Conservation (phyloP, 2,329 filamentous ascomycete genomes). For the Cladosporium sp. region DNA sequence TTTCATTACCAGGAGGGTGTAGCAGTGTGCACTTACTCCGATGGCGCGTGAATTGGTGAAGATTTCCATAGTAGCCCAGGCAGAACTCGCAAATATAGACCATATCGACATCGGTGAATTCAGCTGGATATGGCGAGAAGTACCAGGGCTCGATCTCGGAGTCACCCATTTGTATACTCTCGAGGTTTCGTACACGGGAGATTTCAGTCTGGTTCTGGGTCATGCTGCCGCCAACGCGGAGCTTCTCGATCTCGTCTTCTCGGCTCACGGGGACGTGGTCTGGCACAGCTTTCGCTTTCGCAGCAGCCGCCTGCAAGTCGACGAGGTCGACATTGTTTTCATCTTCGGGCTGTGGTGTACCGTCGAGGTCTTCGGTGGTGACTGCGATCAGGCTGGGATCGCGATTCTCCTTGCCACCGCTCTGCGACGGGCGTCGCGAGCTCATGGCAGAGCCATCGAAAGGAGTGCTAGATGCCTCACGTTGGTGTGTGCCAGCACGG, state of each 20-base stretch:
- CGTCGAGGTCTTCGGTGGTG: conserved; percentile 48
- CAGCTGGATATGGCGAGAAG: conserved; percentile 92
- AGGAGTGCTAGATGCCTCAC: conserved; percentile 38
- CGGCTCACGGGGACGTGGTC: conserved; percentile 62
- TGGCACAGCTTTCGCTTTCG: conserved; percentile 53
- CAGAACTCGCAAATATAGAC: conserved; percentile 99
- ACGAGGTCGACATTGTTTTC: conserved; percentile 55
- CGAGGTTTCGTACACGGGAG: conserved; percentile 90
- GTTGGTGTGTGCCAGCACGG: conserved; percentile 45
- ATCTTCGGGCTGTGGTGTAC: conserved; percentile 52
- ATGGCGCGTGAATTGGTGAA: conserved; percentile 80
- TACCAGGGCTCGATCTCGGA: conserved; percentile 97
- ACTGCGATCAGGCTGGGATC: conserved; percentile 48
- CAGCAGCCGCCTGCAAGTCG: conserved; percentile 54
- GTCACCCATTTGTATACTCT: conserved; percentile 89
- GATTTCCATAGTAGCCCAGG: conserved; percentile 82
- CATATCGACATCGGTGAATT: conserved; percentile 82
- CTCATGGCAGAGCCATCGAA: conserved; percentile 57
- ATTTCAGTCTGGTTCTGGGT: conserved; percentile 98
- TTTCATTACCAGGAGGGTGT: conserved; percentile 95
- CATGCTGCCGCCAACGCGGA: conserved; percentile 94
- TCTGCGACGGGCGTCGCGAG: conserved; percentile 51
- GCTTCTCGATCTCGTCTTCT: conserved; percentile 93
- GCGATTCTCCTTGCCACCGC: conserved; percentile 62
- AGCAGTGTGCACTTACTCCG: conserved; percentile 85